Evolutionary conservation across 345 rosid species (phyloP).

Genomic region (Cardamine resedifolia): DNA sequence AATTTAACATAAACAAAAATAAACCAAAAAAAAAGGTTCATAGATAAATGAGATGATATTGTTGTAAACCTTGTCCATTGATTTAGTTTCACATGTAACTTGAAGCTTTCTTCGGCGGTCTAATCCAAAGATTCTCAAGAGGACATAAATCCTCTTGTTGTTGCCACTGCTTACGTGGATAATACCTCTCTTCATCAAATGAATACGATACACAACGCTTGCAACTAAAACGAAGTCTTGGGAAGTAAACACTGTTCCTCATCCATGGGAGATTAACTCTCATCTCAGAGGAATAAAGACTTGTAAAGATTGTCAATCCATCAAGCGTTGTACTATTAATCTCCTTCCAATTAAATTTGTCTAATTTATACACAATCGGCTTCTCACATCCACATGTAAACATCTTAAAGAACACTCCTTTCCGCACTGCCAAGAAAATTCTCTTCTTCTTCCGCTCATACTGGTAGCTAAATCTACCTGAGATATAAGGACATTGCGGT

Average conservation of each 20-base stretch:
- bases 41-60: not conserved
- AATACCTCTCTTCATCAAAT: conserved; percentile 28
- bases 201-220: conserved; percentile 28
- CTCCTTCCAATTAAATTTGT: not conserved
- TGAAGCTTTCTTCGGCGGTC: conserved; percentile 17
- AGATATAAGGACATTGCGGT: not conserved
- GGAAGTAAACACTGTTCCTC: conserved; percentile 32
- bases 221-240: conserved; percentile 14
- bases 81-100: conserved; percentile 19
- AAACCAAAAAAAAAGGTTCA: no score
- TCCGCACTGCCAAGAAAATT: conserved; percentile 16
- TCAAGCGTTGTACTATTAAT: not conserved
- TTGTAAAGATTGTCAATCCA: conserved; percentile 23
- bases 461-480: not conserved
- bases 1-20: no score
- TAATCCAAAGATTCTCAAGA: conserved; percentile 31
- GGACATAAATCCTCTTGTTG: conserved; percentile 26
- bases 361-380: conserved; percentile 16
- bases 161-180: conserved; percentile 44
- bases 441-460: conserved; percentile 18
- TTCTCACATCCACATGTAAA: conserved; percentile 19
- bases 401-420: conserved; percentile 13
- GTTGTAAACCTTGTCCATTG: not conserved
- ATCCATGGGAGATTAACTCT: conserved; percentile 34
- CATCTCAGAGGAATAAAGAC: conserved; percentile 12